These are phyloP conservation scores for Ophiostoma tasmaniense DNA, from an alignment of 2,329 filamentous ascomycete species.

Conservation along the genomic window DNA sequence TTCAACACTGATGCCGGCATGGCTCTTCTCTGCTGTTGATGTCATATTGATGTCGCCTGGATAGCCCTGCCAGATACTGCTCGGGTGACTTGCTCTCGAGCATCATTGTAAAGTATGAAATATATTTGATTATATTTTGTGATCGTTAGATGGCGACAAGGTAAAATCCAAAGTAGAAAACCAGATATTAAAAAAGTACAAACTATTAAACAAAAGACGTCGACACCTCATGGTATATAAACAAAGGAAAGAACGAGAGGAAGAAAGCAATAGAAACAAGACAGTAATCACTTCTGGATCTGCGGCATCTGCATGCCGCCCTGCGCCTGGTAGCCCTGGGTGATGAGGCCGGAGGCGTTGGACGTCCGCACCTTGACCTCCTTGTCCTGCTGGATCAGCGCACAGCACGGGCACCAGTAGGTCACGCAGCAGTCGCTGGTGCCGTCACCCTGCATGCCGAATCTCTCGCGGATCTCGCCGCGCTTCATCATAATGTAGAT, in stretches of 20 bases:
- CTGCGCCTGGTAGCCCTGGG: slow-evolving; percentile 28
- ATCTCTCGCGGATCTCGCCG: slow-evolving; percentile 43
- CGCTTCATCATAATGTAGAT: slow-evolving; percentile 46
- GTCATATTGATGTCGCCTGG: too few species aligned
- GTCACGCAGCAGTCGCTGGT: slow-evolving; percentile 43
- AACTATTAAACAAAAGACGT: background rate
- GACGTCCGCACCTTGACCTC: slow-evolving; percentile 34
- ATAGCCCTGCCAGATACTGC: too few species aligned
- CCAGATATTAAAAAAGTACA: background rate
- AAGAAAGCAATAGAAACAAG: background rate
- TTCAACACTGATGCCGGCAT: too few species aligned
- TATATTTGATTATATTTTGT: background rate
- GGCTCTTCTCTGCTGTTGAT: too few species aligned
- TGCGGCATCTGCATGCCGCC: slow-evolving; percentile 27
- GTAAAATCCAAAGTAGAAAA: background rate
- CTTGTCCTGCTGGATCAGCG: slow-evolving; percentile 50
- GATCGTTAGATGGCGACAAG: background rate
- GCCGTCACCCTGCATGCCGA: slow-evolving; percentile 42
- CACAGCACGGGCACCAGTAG: slow-evolving; percentile 49
- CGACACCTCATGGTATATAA: background rate
- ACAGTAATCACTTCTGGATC: background rate
- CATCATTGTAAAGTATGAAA: too few species aligned
- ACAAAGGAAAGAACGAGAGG: background rate
- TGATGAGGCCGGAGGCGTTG: slow-evolving; percentile 18
- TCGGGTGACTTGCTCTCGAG: too few species aligned